Percentiles rank a stretch among this genome's conserved stretches.
These are phyloP conservation scores for Diplocarpon mali DNA, from an alignment of 2,329 filamentous ascomycete genomes.

Conservation along the genomic window DNA sequence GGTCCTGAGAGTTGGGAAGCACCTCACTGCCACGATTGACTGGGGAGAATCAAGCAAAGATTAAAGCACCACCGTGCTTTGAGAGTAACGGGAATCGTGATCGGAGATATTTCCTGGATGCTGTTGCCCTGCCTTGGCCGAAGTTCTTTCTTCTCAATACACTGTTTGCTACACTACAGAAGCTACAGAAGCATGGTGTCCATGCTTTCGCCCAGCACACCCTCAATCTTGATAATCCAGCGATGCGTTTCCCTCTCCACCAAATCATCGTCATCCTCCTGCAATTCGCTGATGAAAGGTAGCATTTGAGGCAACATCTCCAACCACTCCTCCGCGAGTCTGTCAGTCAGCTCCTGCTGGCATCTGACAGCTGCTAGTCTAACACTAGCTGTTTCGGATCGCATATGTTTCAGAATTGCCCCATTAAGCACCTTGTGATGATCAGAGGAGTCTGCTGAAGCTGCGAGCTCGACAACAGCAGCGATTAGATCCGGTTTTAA, in stretches of 20 bases:
- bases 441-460: constrained; percentile 70
- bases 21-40: too few species aligned
- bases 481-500: constrained; percentile 51
- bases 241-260: constrained; percentile 82
- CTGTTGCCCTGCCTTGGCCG: too few species aligned
- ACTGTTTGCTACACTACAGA: not conserved
- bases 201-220: constrained; percentile 77
- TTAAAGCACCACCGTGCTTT: too few species aligned
- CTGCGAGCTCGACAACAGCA: constrained; percentile 67
- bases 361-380: constrained; percentile 74
- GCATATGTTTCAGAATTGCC: constrained; percentile 65
- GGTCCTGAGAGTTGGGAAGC: too few species aligned
- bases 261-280: constrained; percentile 91
- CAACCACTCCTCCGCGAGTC: constrained; percentile 88
- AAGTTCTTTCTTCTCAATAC: too few species aligned
- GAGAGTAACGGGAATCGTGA: too few species aligned
- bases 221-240: constrained; percentile 88
- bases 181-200: constrained; percentile 79
- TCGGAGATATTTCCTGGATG: too few species aligned
- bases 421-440: constrained; percentile 86
- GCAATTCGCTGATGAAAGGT: constrained; percentile 86
- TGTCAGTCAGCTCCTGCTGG: constrained; percentile 68
- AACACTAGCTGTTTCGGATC: constrained; percentile 58
- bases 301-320: constrained; percentile 87
- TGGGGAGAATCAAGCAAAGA: too few species aligned